phyloP scores from a whole-genome alignment of 1,284 basidiomycete species.

The Albatrellus sp. region DNA sequence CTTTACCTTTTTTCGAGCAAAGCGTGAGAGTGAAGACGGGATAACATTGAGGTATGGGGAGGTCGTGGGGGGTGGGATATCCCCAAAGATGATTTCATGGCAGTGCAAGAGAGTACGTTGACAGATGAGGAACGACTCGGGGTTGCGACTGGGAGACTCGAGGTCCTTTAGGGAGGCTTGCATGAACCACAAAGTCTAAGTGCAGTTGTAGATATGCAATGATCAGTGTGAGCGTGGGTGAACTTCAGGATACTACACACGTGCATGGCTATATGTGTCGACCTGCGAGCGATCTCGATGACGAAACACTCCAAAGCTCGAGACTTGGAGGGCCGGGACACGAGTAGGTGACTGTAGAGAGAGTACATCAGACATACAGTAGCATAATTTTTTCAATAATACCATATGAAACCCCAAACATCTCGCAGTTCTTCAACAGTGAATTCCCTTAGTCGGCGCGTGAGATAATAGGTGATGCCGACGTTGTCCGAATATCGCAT shows the following conservation, averaged over 20 bases:
- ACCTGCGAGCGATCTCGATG: slow-evolving; percentile 73
- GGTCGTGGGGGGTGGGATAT: slow-evolving; percentile 55
- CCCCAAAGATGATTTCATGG: slow-evolving; percentile 95
- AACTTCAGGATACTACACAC: slow-evolving; percentile 36
- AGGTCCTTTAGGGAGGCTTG: slow-evolving; percentile 89
- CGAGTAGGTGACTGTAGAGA: slow-evolving; percentile 68
- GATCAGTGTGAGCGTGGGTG: too few species aligned
- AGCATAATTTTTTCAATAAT: slow-evolving; percentile 11
- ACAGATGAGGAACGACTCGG: slow-evolving; percentile 83
- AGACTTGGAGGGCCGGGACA: slow-evolving; percentile 82
- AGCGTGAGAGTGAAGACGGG: slow-evolving; percentile 33
- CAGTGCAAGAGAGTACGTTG: slow-evolving; percentile 87
- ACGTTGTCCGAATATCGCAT: slow-evolving; percentile 85
- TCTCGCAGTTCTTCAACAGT: slow-evolving; percentile 77
- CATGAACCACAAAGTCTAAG: slow-evolving; percentile 93
- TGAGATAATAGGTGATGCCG: slow-evolving; percentile 93
- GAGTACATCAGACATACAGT: slow-evolving; percentile 10
- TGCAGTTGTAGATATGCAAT: not conserved
- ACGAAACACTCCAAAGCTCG: slow-evolving; percentile 89
- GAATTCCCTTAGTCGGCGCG: slow-evolving; percentile 68
- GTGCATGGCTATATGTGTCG: slow-evolving; percentile 88
- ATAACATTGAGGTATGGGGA: slow-evolving; percentile 54
- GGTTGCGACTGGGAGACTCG: slow-evolving; percentile 47
- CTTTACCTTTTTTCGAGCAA: slow-evolving; percentile 55
- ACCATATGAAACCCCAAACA: slow-evolving; percentile 97